Evolutionary conservation across 192 early-diverging fungal species (phyloP).

Genomic region (Ambispora gerdemannii): DNA sequence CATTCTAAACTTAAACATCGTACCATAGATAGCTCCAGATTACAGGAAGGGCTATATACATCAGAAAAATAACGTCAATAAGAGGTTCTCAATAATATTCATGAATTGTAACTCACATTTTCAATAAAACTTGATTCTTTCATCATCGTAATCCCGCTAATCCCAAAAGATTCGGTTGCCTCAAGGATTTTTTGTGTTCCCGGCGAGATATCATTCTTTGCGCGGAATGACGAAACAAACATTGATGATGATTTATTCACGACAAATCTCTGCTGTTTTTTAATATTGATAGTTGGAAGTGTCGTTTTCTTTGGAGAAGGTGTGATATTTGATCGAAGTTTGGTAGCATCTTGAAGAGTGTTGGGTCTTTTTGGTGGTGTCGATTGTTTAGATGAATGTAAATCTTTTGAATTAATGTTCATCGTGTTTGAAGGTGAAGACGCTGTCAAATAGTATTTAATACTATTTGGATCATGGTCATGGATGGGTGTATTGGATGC

Average conservation of each 20-base stretch:
- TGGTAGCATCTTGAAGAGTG: neutral
- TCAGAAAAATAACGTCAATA: no score
- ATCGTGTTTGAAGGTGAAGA: neutral
- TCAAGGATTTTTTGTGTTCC: neutral
- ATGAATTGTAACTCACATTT: neutral
- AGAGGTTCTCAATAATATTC: no score
- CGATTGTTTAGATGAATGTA: neutral
- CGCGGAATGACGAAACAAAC: neutral
- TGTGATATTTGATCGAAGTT: neutral
- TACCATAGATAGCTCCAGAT: no score
- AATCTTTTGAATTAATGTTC: neutral
- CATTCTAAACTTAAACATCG: no score
- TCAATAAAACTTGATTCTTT: neutral
- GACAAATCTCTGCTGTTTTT: neutral
- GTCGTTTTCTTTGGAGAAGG: neutral
- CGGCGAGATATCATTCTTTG: neutral
- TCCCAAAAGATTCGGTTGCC: neutral
- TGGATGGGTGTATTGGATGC: neutral
- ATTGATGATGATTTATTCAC: neutral
- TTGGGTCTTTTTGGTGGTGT: no score
- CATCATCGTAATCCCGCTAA: neutral
- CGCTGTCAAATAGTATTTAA: neutral
- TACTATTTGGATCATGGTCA: neutral
- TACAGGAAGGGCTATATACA: no score
- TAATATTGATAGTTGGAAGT: neutral